Percentiles rank a stretch among this genome's conserved stretches.
phyloP scores from a whole-genome alignment of 352 stramenopile genomes.

The Phytophthora parvispora region DNA sequence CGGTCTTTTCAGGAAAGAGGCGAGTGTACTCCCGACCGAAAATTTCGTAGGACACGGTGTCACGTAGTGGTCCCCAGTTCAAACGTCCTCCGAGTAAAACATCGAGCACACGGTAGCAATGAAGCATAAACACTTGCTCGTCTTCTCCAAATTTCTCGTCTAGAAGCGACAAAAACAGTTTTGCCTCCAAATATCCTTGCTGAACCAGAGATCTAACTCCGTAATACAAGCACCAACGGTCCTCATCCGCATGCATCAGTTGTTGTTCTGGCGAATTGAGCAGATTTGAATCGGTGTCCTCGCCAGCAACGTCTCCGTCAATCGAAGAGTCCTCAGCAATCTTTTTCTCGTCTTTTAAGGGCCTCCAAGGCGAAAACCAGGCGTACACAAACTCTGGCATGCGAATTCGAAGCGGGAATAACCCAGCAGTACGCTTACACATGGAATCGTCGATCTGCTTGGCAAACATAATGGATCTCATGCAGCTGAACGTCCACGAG shows the following conservation, averaged over 20 bases:
- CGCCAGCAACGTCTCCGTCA: constrained; percentile 1
- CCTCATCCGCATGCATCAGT: constrained; percentile 84
- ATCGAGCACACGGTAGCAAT: constrained; percentile 90
- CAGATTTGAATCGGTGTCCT: constrained; percentile 16
- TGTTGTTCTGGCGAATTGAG: constrained; percentile 36
- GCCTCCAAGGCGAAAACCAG: constrained; percentile 90
- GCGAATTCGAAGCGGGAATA: constrained; percentile 69
- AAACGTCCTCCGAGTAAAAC: constrained; percentile 67
- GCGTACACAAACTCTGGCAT: constrained; percentile 96
- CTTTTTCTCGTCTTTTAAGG: constrained; percentile 67
- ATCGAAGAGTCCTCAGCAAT: constrained; percentile 38
- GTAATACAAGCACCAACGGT: constrained; percentile 96
- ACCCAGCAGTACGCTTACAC: constrained; percentile 55
- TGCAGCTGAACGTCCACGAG: constrained; percentile 91
- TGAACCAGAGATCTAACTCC: constrained; percentile 88
- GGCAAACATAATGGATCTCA: constrained; percentile 91
- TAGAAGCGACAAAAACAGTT: constrained; percentile 93
- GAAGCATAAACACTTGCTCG: constrained; percentile 91
- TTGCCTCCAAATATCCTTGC: constrained; percentile 90
- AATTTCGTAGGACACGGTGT: constrained; percentile 61
- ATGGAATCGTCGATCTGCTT: constrained; percentile 90
- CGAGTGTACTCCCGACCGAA: constrained; percentile 70
- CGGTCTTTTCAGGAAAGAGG: no score
- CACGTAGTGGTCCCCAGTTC: constrained; percentile 72
- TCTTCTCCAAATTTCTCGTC: constrained; percentile 96